Conservation (phyloP, 805 yeast species). For the Cyberlindnera petersonii region DNA sequence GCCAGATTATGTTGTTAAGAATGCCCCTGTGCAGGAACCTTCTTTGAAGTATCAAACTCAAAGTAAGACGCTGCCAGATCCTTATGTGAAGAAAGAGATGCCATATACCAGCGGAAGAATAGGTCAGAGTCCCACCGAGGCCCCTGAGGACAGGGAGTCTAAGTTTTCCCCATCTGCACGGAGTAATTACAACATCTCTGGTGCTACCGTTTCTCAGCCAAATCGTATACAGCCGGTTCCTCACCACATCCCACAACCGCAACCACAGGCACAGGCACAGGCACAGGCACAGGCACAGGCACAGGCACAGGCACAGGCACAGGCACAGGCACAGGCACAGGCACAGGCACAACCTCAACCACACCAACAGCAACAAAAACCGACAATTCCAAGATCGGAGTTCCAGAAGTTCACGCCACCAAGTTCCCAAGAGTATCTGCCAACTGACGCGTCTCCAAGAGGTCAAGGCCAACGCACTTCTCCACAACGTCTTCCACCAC, state of each 20-base stretch:
- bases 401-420: slow-evolving; percentile 23
- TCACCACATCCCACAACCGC: neutral
- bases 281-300: neutral
- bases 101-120: slow-evolving; percentile 26
- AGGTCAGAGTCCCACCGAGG: slow-evolving; percentile 12
- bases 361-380: slow-evolving; percentile 12
- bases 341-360: slow-evolving; percentile 1
- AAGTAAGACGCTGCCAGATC: slow-evolving; percentile 17
- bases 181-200: neutral
- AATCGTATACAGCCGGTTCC: slow-evolving; percentile 1
- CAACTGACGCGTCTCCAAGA: slow-evolving; percentile 7
- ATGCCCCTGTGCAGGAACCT: slow-evolving; percentile 14
- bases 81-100: slow-evolving; percentile 16
- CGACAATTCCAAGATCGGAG: slow-evolving; percentile 22
- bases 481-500: slow-evolving; percentile 10
- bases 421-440: slow-evolving; percentile 18
- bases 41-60: slow-evolving; percentile 12
- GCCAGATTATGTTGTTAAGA: slow-evolving; percentile 24
- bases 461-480: slow-evolving; percentile 5
- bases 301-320: neutral
- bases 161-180: slow-evolving; percentile 7
- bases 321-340: neutral
- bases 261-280: neutral
- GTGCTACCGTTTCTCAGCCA: slow-evolving; percentile 2
- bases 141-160: slow-evolving; percentile 8